Percentiles rank a stretch among this genome's conserved stretches.
These are phyloP conservation scores for Drechslerella coelobrocha DNA, from an alignment of 2,329 filamentous ascomycete genomes.

Conservation along the genomic window DNA sequence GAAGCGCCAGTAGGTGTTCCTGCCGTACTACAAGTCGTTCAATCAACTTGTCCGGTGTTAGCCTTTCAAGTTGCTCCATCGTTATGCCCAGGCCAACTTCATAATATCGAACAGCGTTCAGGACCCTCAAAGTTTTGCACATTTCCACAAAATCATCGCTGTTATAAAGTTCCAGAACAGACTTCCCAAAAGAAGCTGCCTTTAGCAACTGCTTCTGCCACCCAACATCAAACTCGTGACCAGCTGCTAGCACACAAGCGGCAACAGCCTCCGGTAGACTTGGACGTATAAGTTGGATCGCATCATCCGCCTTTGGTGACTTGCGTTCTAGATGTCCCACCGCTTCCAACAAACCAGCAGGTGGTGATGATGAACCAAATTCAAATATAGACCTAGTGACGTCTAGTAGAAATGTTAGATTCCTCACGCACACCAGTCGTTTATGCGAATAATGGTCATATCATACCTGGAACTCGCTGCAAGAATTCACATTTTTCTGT, in stretches of 20 bases:
- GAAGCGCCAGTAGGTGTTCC: constrained; percentile 87
- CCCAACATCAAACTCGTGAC: constrained; percentile 84
- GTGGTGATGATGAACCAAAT: constrained; percentile 83
- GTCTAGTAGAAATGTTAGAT: constrained; percentile 59
- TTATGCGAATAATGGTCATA: constrained; percentile 21
- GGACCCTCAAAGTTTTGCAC: constrained; percentile 88
- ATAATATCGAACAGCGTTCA: constrained; percentile 91
- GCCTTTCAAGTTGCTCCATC: constrained; percentile 81
- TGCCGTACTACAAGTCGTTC: constrained; percentile 83
- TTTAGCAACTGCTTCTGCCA: constrained; percentile 98
- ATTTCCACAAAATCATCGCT: constrained; percentile 99
- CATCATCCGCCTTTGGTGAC: constrained; percentile 95
- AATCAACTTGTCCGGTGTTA: constrained; percentile 88
- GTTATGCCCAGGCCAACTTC: constrained; percentile 88
- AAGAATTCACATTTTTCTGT: constrained; percentile 97
- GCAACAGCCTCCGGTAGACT: constrained; percentile 92
- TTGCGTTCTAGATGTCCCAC: constrained; percentile 89
- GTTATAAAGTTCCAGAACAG: constrained; percentile 94
- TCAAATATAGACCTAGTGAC: constrained; percentile 89
- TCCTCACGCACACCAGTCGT: background rate
- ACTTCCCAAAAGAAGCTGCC: constrained; percentile 96
- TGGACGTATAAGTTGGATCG: constrained; percentile 89
- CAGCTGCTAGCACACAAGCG: constrained; percentile 88
- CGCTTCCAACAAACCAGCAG: constrained; percentile 91
- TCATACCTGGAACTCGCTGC: constrained; percentile 79